phyloP scores from a whole-genome alignment of 176 grass and related monocot species.

The Leersia perrieri region DNA sequence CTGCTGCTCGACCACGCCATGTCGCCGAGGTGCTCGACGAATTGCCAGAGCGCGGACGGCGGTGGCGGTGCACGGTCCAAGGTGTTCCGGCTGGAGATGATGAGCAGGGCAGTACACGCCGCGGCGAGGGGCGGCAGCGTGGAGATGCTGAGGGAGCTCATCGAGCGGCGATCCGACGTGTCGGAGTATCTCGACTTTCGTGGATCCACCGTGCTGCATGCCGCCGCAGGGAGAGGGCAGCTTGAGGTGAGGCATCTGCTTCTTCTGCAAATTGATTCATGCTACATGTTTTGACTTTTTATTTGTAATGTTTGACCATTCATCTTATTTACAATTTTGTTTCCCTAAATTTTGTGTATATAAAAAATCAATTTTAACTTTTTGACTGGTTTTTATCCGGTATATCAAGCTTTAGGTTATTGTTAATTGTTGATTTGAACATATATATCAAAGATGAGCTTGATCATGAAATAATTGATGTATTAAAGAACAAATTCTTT shows the following conservation, averaged over 20 bases:
- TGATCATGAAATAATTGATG: not conserved
- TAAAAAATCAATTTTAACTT: not conserved
- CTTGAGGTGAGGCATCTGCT: slow-evolving; percentile 56
- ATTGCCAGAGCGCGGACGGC: slow-evolving; percentile 13
- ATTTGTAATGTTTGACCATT: too few relatives aligned
- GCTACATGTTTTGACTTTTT: too few relatives aligned
- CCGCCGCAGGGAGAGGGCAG: slow-evolving; percentile 77
- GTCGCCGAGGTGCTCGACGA: slow-evolving; percentile 53
- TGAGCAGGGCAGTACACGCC: slow-evolving; percentile 74
- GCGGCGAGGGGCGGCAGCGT: slow-evolving; percentile 79
- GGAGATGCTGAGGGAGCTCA: slow-evolving; percentile 67
- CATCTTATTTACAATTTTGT: too few relatives aligned
- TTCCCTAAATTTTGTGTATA: too few relatives aligned
- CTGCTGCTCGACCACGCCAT: slow-evolving; percentile 66
- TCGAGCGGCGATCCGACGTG: slow-evolving; percentile 46
- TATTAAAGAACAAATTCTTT: not conserved
- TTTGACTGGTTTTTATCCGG: not conserved
- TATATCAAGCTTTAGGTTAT: not conserved
- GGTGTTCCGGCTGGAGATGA: slow-evolving; percentile 70
- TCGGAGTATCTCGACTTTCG: slow-evolving; percentile 65
- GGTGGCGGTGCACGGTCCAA: slow-evolving; percentile 20
- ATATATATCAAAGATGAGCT: not conserved
- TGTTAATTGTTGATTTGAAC: not conserved
- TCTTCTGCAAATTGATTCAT: not conserved
- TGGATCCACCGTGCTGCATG: slow-evolving; percentile 82